phyloP scores from a whole-genome alignment of 2,329 filamentous ascomycete species.

The Cladophialophora bantiana region DNA sequence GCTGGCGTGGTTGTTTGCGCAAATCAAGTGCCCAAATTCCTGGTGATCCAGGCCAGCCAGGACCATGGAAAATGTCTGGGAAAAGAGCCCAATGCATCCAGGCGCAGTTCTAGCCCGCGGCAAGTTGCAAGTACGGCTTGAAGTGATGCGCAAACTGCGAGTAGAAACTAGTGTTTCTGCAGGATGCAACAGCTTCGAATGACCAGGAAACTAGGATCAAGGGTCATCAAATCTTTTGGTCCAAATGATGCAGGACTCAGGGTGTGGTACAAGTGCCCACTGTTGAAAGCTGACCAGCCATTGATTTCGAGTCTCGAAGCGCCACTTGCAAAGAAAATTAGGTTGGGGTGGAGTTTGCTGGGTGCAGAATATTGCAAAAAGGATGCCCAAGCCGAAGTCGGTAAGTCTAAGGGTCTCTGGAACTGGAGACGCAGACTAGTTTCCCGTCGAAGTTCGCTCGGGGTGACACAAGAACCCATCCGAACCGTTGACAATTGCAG shows the following conservation, averaged over 20 bases:
- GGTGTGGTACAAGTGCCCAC: conserved; percentile 33
- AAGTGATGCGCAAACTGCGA: conserved; percentile 1
- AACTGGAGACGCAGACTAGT: conserved; percentile 27
- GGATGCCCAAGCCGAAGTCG: conserved; percentile 35
- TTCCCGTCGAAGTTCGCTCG: conserved; percentile 19
- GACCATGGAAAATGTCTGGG: conserved; percentile 10
- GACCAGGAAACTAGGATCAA: conserved; percentile 28
- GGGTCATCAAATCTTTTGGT: conserved; percentile 20
- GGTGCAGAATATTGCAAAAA: conserved; percentile 20
- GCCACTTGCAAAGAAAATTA: conserved; percentile 33
- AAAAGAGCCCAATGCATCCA: conserved; percentile 24
- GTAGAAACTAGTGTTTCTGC: conserved; percentile 8
- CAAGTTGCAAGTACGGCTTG: conserved; percentile 10
- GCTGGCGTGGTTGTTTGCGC: conserved; percentile 20
- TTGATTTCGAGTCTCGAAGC: conserved; percentile 36
- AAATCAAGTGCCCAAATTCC: conserved; percentile 8
- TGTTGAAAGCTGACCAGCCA: conserved; percentile 26
- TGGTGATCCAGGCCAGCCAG: conserved; percentile 11
- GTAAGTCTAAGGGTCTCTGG: conserved; percentile 27
- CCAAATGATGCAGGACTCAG: conserved; percentile 30
- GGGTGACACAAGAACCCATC: conserved; percentile 21
- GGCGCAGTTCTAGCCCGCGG: conserved; percentile 24
- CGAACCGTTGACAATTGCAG: conserved; percentile 14
- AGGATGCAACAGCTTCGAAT: conserved; percentile 22
- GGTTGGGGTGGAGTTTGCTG: conserved; percentile 27